These are phyloP conservation scores for Tetragonia tetragonoides DNA, from an alignment of 148 eudicot genomes.

Conservation along the genomic window DNA sequence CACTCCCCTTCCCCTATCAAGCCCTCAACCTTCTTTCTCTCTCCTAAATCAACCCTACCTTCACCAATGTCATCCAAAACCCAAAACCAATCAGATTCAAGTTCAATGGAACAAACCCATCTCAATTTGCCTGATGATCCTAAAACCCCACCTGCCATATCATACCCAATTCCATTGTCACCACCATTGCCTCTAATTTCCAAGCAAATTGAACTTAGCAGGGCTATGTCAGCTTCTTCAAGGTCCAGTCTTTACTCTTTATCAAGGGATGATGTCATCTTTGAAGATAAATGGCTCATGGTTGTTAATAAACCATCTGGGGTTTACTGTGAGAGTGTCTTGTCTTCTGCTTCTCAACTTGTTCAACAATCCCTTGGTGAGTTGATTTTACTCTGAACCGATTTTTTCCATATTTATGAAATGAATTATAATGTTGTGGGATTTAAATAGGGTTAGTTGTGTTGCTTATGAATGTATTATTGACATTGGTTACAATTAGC, in stretches of 20 bases:
- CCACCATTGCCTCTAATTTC: constrained; percentile 74
- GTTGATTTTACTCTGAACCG: constrained; percentile 21
- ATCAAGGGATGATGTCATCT: constrained; percentile 49
- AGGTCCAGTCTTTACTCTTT: constrained; percentile 55
- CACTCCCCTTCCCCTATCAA: not conserved
- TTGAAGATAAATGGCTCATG: constrained; percentile 81
- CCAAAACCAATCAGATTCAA: constrained; percentile 10
- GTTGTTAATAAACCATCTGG: constrained; percentile 83
- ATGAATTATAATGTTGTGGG: not conserved
- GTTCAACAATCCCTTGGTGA: constrained; percentile 31
- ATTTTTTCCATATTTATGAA: not conserved
- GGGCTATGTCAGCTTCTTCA: constrained; percentile 94
- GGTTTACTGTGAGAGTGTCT: constrained; percentile 72
- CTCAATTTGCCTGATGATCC: constrained; percentile 30
- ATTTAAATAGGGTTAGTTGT: not conserved
- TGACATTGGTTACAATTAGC: not conserved
- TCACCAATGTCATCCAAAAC: constrained; percentile 25
- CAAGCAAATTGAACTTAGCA: constrained; percentile 69
- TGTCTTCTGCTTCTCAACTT: constrained; percentile 54
- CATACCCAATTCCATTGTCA: constrained; percentile 78
- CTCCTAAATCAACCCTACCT: constrained; percentile 18
- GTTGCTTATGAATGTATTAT: not conserved
- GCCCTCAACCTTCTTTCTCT: constrained; percentile 8
- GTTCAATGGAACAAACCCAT: constrained; percentile 26
- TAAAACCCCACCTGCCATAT: not conserved